A percentile compares a stretch with the other conserved stretches of the same genome.
phyloP scores from a whole-genome alignment of 768 basidiomycete species.

The Royoungia palumana region DNA sequence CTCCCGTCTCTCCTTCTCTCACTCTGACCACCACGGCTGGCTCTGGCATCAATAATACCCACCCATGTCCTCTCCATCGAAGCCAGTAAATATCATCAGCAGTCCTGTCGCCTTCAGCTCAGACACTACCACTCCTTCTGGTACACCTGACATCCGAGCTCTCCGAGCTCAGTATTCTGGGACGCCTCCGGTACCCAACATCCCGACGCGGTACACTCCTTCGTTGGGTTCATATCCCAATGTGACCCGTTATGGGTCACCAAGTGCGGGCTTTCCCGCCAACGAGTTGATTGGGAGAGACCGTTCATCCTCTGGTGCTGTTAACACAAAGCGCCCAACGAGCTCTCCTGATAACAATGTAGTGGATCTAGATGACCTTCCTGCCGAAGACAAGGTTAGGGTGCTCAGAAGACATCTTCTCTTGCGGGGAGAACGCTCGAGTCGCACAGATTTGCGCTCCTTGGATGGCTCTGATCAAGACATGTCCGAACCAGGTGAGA shows the following conservation, averaged over 20 bases:
- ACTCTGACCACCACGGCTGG: neutral
- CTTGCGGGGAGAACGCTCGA: slow-evolving; percentile 56
- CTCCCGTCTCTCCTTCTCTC: neutral
- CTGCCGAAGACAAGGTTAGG: slow-evolving; percentile 81
- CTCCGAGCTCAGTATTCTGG: slow-evolving; percentile 66
- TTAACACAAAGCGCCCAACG: slow-evolving; percentile 36
- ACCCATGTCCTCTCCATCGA: slow-evolving; percentile 52
- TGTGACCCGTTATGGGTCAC: slow-evolving; percentile 10
- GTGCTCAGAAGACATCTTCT: slow-evolving; percentile 81
- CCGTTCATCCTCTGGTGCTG: slow-evolving; percentile 34
- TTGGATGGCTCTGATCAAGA: slow-evolving; percentile 24
- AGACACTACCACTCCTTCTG: slow-evolving; percentile 36
- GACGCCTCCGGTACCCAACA: slow-evolving; percentile 48
- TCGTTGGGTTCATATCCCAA: slow-evolving; percentile 18
- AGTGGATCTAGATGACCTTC: slow-evolving; percentile 54
- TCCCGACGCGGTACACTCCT: slow-evolving; percentile 59
- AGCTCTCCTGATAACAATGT: slow-evolving; percentile 20
- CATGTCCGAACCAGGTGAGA: slow-evolving; percentile 10
- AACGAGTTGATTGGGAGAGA: slow-evolving; percentile 13
- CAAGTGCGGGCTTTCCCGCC: neutral
- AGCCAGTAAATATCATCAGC: slow-evolving; percentile 49
- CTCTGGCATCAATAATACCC: neutral
- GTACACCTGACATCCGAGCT: slow-evolving; percentile 62
- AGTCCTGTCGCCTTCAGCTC: slow-evolving; percentile 14
- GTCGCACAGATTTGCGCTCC: slow-evolving; percentile 23